phyloP scores from a whole-genome alignment of 2,329 filamentous ascomycete genomes.

The Orbilia oligospora region DNA sequence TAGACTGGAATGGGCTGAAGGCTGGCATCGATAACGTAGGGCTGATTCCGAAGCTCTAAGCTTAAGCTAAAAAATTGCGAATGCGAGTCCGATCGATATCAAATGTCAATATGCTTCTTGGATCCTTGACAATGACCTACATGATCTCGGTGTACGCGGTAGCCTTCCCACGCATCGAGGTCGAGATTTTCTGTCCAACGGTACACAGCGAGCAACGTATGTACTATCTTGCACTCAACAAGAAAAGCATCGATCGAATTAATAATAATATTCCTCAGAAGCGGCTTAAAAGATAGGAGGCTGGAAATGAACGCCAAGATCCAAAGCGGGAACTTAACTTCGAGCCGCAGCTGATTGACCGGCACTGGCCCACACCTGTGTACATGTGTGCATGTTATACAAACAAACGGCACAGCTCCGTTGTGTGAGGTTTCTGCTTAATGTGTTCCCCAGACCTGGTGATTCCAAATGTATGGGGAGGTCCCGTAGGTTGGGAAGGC shows the following conservation, averaged over 20 bases:
- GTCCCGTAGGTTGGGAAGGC: slow-evolving; percentile 5
- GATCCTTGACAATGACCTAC: too few species aligned
- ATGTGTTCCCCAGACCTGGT: neutral
- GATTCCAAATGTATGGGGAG: slow-evolving; percentile 28
- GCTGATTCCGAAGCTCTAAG: slow-evolving; percentile 10
- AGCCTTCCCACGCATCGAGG: neutral
- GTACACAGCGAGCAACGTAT: neutral
- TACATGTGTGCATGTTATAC: neutral
- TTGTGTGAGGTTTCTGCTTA: neutral
- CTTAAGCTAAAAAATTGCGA: slow-evolving; percentile 1
- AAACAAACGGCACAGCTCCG: slow-evolving; percentile 3
- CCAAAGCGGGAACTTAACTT: slow-evolving; percentile 6
- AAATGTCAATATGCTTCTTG: slow-evolving; percentile 7
- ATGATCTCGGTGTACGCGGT: slow-evolving; percentile 25
- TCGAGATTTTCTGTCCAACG: neutral
- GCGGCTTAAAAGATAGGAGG: slow-evolving; percentile 26
- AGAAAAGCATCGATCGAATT: neutral
- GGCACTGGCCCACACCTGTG: neutral
- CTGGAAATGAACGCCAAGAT: slow-evolving; percentile 29
- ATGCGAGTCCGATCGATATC: slow-evolving; percentile 1
- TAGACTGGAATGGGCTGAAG: slow-evolving; percentile 17
- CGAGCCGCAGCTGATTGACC: slow-evolving; percentile 15
- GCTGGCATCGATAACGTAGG: slow-evolving; percentile 13
- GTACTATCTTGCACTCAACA: too few species aligned
- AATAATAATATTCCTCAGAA: neutral